phyloP scores from a whole-genome alignment of 345 rosid species.

The Stellera chamaejasme region DNA sequence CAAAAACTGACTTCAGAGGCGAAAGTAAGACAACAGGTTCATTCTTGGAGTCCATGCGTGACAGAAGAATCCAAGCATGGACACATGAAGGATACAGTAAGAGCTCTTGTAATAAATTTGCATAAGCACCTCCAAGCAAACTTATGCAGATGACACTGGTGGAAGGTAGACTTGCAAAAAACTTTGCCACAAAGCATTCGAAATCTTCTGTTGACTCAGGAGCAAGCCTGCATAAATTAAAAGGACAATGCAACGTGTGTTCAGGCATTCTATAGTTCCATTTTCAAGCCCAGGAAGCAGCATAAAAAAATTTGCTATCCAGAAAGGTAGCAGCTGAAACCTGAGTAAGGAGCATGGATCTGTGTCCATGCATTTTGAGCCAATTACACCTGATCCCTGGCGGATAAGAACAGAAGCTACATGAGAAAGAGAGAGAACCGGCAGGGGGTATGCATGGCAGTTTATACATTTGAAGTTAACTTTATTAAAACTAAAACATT shows the following conservation, averaged over 20 bases:
- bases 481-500: too few species aligned
- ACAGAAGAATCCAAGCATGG: constrained; percentile 65
- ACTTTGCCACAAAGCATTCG: constrained; percentile 46
- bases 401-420: constrained; percentile 12
- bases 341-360: constrained; percentile 35
- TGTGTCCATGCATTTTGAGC: constrained; percentile 24
- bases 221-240: constrained; percentile 54
- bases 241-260: constrained; percentile 1
- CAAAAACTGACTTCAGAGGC: constrained; percentile 52
- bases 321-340: constrained; percentile 26
- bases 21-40: constrained; percentile 68
- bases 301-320: background rate
- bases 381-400: constrained; percentile 34
- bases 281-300: background rate
- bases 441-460: too few species aligned
- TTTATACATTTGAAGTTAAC: too few species aligned
- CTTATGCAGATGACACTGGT: constrained; percentile 64
- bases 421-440: too few species aligned
- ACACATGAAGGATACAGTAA: constrained; percentile 40
- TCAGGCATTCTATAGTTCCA: too few species aligned
- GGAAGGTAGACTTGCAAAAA: constrained; percentile 55
- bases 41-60: constrained; percentile 48
- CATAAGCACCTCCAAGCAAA: constrained; percentile 50
- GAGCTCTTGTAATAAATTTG: constrained; percentile 49
- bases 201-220: constrained; percentile 60